Conservation (phyloP, 129 eudicot species). For the Kitagawia praeruptora region DNA sequence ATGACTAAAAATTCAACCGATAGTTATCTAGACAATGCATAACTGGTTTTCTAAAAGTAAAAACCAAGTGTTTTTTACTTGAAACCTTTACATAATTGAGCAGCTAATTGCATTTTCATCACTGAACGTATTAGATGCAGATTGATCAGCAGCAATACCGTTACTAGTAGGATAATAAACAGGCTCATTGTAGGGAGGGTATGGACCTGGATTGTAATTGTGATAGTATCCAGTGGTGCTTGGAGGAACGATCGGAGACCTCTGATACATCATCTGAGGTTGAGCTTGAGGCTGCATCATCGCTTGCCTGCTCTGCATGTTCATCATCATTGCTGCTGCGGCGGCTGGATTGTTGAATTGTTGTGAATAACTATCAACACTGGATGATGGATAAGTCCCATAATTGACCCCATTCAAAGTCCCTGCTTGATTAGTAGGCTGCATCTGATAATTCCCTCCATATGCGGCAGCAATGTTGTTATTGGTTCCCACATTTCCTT, state of each 20-base stretch:
- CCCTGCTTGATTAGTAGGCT: slow-evolving; percentile 18
- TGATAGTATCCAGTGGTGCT: slow-evolving; percentile 52
- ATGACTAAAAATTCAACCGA: not conserved
- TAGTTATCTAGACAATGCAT: slow-evolving; percentile 2
- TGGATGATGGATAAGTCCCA: slow-evolving; percentile 32
- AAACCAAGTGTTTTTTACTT: not conserved
- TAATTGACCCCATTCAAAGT: slow-evolving; percentile 18
- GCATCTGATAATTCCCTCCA: slow-evolving; percentile 26
- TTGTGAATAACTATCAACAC: slow-evolving; percentile 28
- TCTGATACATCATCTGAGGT: slow-evolving; percentile 83
- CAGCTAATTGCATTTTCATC: slow-evolving; percentile 67
- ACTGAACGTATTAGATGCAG: slow-evolving; percentile 40
- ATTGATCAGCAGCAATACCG: slow-evolving; percentile 27
- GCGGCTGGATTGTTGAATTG: slow-evolving; percentile 31
- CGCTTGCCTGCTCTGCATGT: slow-evolving; percentile 47
- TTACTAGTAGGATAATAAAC: not conserved
- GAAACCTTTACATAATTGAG: slow-evolving; percentile 48
- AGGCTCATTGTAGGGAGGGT: slow-evolving; percentile 25
- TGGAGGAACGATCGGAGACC: slow-evolving; percentile 56
- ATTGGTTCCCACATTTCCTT: slow-evolving; percentile 19
- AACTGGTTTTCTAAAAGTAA: slow-evolving; percentile 9
- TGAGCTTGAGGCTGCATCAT: slow-evolving; percentile 44
- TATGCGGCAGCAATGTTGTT: slow-evolving; percentile 5
- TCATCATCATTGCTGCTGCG: slow-evolving; percentile 52
- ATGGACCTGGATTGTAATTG: slow-evolving; percentile 44